Conservation (phyloP, 768 basidiomycete genomes). For the Tylopilus rubrobrunneus region DNA sequence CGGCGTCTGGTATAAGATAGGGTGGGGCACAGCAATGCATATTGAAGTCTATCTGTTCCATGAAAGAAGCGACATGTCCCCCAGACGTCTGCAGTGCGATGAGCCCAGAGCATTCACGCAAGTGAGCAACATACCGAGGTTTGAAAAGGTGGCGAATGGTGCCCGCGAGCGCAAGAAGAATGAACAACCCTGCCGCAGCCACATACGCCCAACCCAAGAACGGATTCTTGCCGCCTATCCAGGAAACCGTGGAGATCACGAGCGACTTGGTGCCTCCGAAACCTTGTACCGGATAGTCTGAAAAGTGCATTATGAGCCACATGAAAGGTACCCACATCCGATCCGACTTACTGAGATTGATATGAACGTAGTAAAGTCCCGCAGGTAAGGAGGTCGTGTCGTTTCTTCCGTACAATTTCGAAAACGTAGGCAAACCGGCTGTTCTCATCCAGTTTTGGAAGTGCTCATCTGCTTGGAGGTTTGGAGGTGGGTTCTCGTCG, state of each 20-base stretch:
- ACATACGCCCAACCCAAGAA: conserved; percentile 99
- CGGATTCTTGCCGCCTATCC: conserved; percentile 98
- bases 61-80: conserved; percentile 83
- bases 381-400: conserved; percentile 66
- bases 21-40: neutral
- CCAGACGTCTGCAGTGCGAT: conserved; percentile 55
- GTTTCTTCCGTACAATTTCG: conserved; percentile 92
- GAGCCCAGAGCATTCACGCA: neutral
- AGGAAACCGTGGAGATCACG: conserved; percentile 95
- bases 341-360: conserved; percentile 65
- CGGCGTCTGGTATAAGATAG: conserved; percentile 21
- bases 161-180: conserved; percentile 81
- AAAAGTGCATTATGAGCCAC: conserved; percentile 3
- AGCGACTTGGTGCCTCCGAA: conserved; percentile 96
- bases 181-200: conserved; percentile 81
- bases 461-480: conserved; percentile 76
- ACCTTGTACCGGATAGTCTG: conserved; percentile 89
- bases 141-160: conserved; percentile 91
- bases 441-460: conserved; percentile 99
- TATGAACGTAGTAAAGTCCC: conserved; percentile 71
- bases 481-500: conserved; percentile 56
- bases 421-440: conserved; percentile 93
- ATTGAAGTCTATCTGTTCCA: conserved; percentile 58
- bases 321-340: neutral
- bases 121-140: conserved; percentile 60